Conservation (phyloP, 225 moss, liverwort and hornwort genomes). For the Physcomitrium patens region DNA sequence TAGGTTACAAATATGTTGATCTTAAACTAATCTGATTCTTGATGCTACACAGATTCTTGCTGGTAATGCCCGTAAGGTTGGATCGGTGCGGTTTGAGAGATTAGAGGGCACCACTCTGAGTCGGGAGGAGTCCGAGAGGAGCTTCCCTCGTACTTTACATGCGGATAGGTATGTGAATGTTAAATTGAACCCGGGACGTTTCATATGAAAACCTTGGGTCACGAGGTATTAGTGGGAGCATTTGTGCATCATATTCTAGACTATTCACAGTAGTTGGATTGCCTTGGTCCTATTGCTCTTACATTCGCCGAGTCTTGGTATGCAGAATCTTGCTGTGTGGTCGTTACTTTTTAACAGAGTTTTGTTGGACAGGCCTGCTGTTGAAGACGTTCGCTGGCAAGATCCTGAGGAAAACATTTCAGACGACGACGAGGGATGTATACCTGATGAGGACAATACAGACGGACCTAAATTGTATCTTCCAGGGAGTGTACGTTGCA, state of each 20-base stretch:
- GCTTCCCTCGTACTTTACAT: constrained; percentile 48
- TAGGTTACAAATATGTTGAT: not conserved
- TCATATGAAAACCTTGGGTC: constrained; percentile 1
- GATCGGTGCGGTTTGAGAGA: constrained; percentile 88
- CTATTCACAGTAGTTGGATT: constrained; percentile 13
- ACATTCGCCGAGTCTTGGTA: not conserved
- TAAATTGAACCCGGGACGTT: not conserved
- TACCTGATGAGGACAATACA: constrained; percentile 35
- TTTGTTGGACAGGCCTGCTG: constrained; percentile 33
- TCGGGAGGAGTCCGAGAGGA: constrained; percentile 58
- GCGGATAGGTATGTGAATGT: constrained; percentile 31
- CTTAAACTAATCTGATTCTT: not conserved
- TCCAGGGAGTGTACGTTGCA: constrained; percentile 44
- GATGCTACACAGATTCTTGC: constrained; percentile 68
- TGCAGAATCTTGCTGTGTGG: not conserved
- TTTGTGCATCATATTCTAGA: not conserved
- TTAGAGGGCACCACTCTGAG: constrained; percentile 47
- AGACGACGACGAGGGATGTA: constrained; percentile 42
- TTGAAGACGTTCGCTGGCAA: constrained; percentile 45
- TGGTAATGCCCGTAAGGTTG: constrained; percentile 95
- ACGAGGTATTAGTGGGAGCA: not conserved
- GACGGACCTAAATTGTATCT: constrained; percentile 34
- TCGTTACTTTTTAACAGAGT: constrained; percentile 1
- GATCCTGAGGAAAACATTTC: constrained; percentile 41
- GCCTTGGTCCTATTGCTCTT: not conserved